Base-by-base conservation (phyloP, 2,329 filamentous ascomycete genomes). In the Fusarium sarcochroum region DNA sequence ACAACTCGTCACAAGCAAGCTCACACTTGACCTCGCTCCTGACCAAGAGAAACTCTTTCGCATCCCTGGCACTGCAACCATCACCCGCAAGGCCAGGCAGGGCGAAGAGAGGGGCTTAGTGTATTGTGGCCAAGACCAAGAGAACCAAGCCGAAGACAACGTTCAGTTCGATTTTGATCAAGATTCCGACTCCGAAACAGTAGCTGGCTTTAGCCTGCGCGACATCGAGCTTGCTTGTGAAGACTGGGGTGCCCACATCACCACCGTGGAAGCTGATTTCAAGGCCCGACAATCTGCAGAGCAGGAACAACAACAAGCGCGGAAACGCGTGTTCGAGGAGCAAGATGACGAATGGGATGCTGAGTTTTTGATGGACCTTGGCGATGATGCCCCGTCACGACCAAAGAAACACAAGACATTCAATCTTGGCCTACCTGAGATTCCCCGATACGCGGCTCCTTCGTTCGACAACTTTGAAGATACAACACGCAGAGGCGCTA, bases 1-100 rank as follows among this genome's bases (percentile, higher is more conserved):
- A 79, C 85, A 93, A 17, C 85, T 98, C 5, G 87, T 94, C 7
- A 93, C 94, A 0, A 94, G 91, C 20, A 99, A 99, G 79, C 86
- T 97, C 58, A 94, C 89, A 64, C 85, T 99, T 15, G 96, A 99
- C 64, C 83, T 98, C 34, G 91, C 93, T 4, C 86, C 88, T 46
- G 96, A 98, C 73, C 92, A 97, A 70, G 93, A 97, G 78, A 93
- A 94, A 72, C 85, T 87, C 25, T 99, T 98, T 77, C 89, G 90
- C 57, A 88, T 95, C n/a, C 85, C 89, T 1, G 90, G 90, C 1
- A 85, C 89, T 25, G 84, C 86, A 1, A 81, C 83, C 6, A 75
- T 79, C 4, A 78, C 76, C 13, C 86, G 89, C 44, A 86, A 88
- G 46, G 84, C 89, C 61, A 86, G 86, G 25, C 79, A 89, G 23